Conservation (phyloP, 306 rosid species). For the Dryas alaskensis region DNA sequence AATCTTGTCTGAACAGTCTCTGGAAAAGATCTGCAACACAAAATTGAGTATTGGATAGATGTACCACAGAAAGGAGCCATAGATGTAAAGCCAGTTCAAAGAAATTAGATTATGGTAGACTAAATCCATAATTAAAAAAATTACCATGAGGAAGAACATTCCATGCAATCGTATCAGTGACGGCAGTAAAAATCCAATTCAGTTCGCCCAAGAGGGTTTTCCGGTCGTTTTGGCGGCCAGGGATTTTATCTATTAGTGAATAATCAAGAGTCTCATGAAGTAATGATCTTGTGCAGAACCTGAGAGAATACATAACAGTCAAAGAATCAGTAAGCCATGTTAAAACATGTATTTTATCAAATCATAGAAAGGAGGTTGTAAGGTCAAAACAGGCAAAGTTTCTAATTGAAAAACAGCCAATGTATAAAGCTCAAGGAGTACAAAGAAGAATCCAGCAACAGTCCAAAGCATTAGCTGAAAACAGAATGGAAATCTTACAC, state of each 20-base stretch:
- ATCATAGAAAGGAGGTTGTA: background rate
- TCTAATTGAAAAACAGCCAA: conserved; percentile 7
- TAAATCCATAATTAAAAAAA: conserved; percentile 15
- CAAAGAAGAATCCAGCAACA: background rate
- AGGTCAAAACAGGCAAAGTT: background rate
- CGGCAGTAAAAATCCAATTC: conserved; percentile 99
- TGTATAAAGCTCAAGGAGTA: conserved; percentile 2
- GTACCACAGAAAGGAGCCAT: conserved; percentile 21
- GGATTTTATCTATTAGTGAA: conserved; percentile 85
- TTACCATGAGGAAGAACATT: conserved; percentile 96
- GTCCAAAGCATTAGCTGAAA: too few relatives aligned
- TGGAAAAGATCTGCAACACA: conserved; percentile 84
- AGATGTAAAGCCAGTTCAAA: conserved; percentile 14
- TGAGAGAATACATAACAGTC: conserved; percentile 32
- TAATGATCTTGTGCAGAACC: conserved; percentile 89
- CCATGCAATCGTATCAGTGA: conserved; percentile 99
- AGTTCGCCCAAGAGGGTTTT: conserved; percentile 95
- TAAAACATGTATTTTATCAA: background rate
- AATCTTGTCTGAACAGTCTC: conserved; percentile 95
- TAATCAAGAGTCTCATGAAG: conserved; percentile 76
- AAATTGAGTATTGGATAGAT: conserved; percentile 21
- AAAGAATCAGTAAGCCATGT: background rate
- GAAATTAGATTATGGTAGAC: conserved; percentile 5
- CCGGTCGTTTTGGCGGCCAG: conserved; percentile 95
- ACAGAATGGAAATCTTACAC: too few relatives aligned